phyloP scores from a whole-genome alignment of 176 grass and related monocot species.

The Raddia distichophylla region DNA sequence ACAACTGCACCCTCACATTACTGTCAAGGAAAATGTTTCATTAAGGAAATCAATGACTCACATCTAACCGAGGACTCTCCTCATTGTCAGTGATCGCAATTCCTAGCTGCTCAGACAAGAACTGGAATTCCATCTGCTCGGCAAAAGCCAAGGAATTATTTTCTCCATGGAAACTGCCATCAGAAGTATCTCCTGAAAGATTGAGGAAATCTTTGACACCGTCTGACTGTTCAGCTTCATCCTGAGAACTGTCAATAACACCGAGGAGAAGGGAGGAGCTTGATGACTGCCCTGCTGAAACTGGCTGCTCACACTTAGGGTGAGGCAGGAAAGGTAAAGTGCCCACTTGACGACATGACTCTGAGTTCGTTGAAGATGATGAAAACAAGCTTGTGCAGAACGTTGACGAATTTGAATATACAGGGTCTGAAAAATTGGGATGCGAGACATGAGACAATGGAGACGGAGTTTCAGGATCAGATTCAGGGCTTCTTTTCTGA shows the following conservation, averaged over 20 bases:
- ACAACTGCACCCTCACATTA: not conserved
- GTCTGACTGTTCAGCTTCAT: slow-evolving; percentile 64
- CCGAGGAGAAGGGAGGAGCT: slow-evolving; percentile 50
- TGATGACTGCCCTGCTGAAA: slow-evolving; percentile 48
- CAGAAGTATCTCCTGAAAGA: slow-evolving; percentile 72
- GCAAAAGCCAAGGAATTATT: slow-evolving; percentile 51
- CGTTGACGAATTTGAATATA: slow-evolving; percentile 76
- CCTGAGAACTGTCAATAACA: slow-evolving; percentile 39
- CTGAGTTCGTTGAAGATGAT: slow-evolving; percentile 50
- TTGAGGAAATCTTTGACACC: slow-evolving; percentile 78
- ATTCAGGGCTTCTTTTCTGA: slow-evolving; percentile 52
- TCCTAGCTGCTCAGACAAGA: slow-evolving; percentile 91
- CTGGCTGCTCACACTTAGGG: slow-evolving; percentile 64
- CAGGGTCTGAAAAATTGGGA: slow-evolving; percentile 62
- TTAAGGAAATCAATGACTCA: slow-evolving; percentile 41
- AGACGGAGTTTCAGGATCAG: slow-evolving; percentile 63
- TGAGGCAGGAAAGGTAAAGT: slow-evolving; percentile 84
- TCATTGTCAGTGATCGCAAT: slow-evolving; percentile 87
- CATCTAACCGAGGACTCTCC: slow-evolving; percentile 76
- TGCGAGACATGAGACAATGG: slow-evolving; percentile 51
- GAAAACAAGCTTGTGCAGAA: slow-evolving; percentile 92
- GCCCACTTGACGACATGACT: slow-evolving; percentile 40
- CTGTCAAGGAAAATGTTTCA: slow-evolving; percentile 14
- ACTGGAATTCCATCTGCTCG: slow-evolving; percentile 89
- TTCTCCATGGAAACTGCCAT: slow-evolving; percentile 72